Evolutionary conservation across 2,329 filamentous ascomycete species (phyloP).

Genomic region (Chaetomium sp.): DNA sequence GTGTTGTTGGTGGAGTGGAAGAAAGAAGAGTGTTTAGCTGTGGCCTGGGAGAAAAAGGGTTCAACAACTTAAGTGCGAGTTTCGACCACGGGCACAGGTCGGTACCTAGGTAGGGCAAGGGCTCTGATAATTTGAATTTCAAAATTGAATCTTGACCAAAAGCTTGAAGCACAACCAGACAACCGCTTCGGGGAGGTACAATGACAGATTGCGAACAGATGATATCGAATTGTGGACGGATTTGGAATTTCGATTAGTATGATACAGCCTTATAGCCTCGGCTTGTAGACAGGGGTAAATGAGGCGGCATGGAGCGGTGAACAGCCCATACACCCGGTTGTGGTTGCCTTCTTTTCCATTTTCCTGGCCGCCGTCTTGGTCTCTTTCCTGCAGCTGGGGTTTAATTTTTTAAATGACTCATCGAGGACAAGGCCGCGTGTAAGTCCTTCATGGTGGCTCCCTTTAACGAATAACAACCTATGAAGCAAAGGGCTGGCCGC

Average conservation of each 20-base stretch:
- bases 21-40: neutral
- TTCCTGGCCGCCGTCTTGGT: neutral
- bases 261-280: neutral
- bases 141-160: neutral
- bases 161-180: neutral
- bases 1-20: neutral
- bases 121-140: neutral
- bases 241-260: neutral
- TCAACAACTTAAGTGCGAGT: neutral
- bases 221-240: conserved; percentile 2
- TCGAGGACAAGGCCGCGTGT: neutral
- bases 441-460: neutral
- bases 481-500: neutral
- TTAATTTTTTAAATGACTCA: conserved; percentile 20
- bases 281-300: conserved; percentile 3
- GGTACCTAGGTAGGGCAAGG: neutral
- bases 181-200: neutral
- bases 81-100: too few relatives aligned
- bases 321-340: conserved; percentile 5
- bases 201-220: neutral
- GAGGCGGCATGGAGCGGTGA: conserved; percentile 10
- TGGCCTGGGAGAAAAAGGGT: neutral
- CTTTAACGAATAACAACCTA: neutral
- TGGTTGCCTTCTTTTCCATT: conserved; percentile 21
- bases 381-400: conserved; percentile 10